phyloP scores from a whole-genome alignment of 805 yeast genomes.

The Wickerhamiella bombiphila region DNA sequence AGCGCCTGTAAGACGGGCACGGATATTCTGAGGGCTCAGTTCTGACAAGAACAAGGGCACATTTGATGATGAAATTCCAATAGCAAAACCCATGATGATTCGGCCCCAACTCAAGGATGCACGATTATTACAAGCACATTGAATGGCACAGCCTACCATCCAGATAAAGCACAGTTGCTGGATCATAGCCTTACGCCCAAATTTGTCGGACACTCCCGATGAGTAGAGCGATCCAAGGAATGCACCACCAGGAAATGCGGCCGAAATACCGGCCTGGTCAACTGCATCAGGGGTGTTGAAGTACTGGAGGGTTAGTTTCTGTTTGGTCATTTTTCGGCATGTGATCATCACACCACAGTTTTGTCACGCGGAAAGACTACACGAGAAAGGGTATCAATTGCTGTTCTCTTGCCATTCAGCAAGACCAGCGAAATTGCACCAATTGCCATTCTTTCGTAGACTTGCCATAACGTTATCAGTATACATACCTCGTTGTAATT shows the following conservation, averaged over 20 bases:
- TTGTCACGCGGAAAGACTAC: no score
- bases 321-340: no score
- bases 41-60: constrained; percentile 48
- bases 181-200: constrained; percentile 33
- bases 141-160: constrained; percentile 39
- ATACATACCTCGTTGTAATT: constrained; percentile 39
- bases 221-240: constrained; percentile 43
- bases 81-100: constrained; percentile 51
- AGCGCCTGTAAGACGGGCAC: constrained; percentile 63
- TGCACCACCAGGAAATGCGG: constrained; percentile 55
- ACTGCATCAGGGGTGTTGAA: constrained; percentile 38
- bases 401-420: no score
- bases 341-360: no score
- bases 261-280: constrained; percentile 48
- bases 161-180: constrained; percentile 28
- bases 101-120: constrained; percentile 36
- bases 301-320: no score
- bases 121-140: constrained; percentile 27
- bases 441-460: no score
- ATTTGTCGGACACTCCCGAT: constrained; percentile 33
- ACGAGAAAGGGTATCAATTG: no score
- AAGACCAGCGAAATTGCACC: no score
- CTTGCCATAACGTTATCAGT: constrained; percentile 12
- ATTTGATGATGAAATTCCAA: constrained; percentile 57
- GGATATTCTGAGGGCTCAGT: constrained; percentile 30